Evolutionary conservation across 805 yeast species (phyloP), one percentile per base, ranked within the genome.

Genomic region (Pichia phayaonensis): DNA sequence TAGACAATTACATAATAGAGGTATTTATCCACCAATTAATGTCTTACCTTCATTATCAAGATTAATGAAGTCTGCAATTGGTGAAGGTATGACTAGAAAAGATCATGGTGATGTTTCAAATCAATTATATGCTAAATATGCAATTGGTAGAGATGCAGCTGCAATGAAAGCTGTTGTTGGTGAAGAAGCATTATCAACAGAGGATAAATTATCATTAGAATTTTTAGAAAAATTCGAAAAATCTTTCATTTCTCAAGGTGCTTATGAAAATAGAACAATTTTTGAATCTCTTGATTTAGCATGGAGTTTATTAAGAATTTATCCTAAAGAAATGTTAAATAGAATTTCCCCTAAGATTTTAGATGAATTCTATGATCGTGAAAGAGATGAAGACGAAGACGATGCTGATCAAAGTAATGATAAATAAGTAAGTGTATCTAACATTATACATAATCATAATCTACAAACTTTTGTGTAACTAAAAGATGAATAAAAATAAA

Each of bases 81-180:
- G 99, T 75, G 99, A 95, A 72, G 98, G 98, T 67, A 90, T 92
- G 96, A 94, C 99, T 53, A 85, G 99, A 77, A 92, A 92, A 73
- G 99, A 94, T 71, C 99, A 94, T 67, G 96, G 98, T 73, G 99
- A 94, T 75, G 99, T 94, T 55, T 92, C 98, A 29, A 94, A 94
- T 77, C 99, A 94, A 78, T 80, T 94, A 66, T 94, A 94, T 68
- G 99, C 99, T 63, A 94, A 94, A 72, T 94, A 94, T 69, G 99
- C 99, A 57, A 95, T 94, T 75, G 99, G 99, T 78, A 87, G 90
- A 74, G 99, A 94, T 73, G 99, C 99, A 26, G 99, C 99, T 46
- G 97, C 99, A 61, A 94, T 94, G 99, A 94, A 94, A 75, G 96
- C 99, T 15, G 99, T 94, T 59, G 99, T 94, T 61, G 99, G 99